Evolutionary conservation across 2,329 filamentous ascomycete genomes (phyloP).

Genomic region (Colletotrichum karsti): DNA sequence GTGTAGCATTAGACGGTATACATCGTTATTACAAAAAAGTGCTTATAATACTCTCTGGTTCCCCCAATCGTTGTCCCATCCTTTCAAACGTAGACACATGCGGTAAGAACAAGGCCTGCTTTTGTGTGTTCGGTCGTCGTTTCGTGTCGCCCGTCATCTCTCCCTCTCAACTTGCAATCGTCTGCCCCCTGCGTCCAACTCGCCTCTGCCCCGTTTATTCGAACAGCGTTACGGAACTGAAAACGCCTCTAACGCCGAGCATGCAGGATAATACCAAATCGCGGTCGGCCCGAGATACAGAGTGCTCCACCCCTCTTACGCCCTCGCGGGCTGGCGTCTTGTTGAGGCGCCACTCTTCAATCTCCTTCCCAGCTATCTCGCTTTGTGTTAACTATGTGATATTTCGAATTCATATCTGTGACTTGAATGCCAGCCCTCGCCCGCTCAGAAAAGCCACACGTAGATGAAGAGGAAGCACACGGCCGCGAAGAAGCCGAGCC

Average conservation of each 20-base stretch:
- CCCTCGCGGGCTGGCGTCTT: too few relatives aligned
- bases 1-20: constrained; percentile 6
- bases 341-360: too few relatives aligned
- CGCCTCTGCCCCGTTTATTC: neutral
- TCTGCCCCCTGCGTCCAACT: neutral
- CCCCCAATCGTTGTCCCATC: neutral
- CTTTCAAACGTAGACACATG: neutral
- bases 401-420: too few relatives aligned
- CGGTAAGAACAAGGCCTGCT: neutral
- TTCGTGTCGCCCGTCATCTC: neutral
- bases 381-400: too few relatives aligned
- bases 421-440: too few relatives aligned
- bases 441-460: constrained; percentile 83
- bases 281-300: too few relatives aligned
- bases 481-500: constrained; percentile 87
- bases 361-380: too few relatives aligned
- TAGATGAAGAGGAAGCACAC: constrained; percentile 88
- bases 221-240: neutral
- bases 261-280: neutral
- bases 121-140: neutral
- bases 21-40: constrained; percentile 9
- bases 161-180: neutral
- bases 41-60: neutral
- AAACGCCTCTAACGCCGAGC: constrained; percentile 13
- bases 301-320: too few relatives aligned